Base-by-base conservation (phyloP, 1,284 basidiomycete genomes). In the Cryptococcus sp. region DNA sequence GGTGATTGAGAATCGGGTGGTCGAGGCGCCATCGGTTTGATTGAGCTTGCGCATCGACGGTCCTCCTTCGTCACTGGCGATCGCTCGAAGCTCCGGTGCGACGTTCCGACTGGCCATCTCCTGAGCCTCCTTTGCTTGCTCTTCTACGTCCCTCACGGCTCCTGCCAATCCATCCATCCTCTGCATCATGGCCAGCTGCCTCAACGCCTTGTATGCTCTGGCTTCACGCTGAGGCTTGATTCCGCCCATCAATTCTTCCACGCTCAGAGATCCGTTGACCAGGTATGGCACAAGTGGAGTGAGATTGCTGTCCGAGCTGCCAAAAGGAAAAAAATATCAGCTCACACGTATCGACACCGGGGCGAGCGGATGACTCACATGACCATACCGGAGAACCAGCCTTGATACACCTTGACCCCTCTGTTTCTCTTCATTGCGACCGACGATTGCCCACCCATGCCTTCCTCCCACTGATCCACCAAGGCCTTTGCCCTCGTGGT, bases 1-100 rank as follows among this genome's bases (percentile, higher is more conserved):
- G 73, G 48, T 86, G 75, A 72, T 90, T 82, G 75, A 57, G 57
- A 71, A 72, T 26, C 72, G 64, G n/a, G 68, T 56, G 31, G 45
- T n/a, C 31, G 31, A 32, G 31, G 31, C 31, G 16, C 31, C 16
- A 32, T 9, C 31, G 31, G 31, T 9, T 9, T 9, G 31, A 32
- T 32, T 32, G 10, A 32, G 10, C 16, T 32, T 32, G 31, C n/a
- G n/a, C n/a, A 11, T 14, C n/a, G 32, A 45, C 12, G 35, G 10
- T 38, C 10, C 19, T 4, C 53, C 60, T 44, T 43, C 28, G 14
- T 61, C 63, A 43, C 63, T 66, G 19, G 60, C 23, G 1, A 71
- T 59, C 10, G 69, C 64, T 4, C 31, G 54, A 40, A 73, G 63
- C 40, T 71, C 67, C 10, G 59, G 60, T 1, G 66, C 50, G 1